Evolutionary conservation across 352 stramenopile genomes (phyloP), one percentile per base, ranked within the genome.

Genomic region (Pythium aquatile): DNA sequence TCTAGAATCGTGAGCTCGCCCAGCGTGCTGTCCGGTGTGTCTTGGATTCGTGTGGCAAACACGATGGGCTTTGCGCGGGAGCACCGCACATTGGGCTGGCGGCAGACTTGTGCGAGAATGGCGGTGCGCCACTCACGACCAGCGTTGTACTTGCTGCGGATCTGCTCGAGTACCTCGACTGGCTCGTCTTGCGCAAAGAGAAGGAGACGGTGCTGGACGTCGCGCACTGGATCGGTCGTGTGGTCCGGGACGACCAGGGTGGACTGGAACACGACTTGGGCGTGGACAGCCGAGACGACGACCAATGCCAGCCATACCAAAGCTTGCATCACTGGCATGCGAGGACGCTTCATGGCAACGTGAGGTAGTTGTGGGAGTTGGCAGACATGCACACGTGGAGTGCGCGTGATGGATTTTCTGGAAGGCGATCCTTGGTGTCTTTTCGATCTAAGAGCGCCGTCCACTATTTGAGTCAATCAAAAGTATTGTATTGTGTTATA

Each of bases 1-100:
- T 89, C 80, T 16, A 87, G 60, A 11, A 91, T 61, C 49, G 78
- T 39, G n/a, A 91, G 63, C 28, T 71, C 29, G 10, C 80, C 83
- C 24, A 90, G 55, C 0, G 57, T 20, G 8, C 63, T 70, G 13
- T 68, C 73, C 5, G 51, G 26, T 14, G 66, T 69, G n/a, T 67
- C 58, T 5, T 63, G 47, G 56, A 91, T 79, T 16, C 55, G 39
- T 1, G 73, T 81, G 7, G 71, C 69, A 55, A 81, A 90, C 55
- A 87, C 52, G 49, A 79, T 58, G 1, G 80, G 65, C 5, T 58
- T 44, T 24, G 75, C 61, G 16, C 80, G 80, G 32, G 48, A 73
- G 63, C 83, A 91, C 32, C 66, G 63, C 10, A 91, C 63, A 1
- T 61, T 63, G 5, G 67, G 53, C 24, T 60, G 32, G 2, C 48